Evolutionary conservation across 148 eudicot genomes (phyloP).

Genomic region (Diospyros kaki): DNA sequence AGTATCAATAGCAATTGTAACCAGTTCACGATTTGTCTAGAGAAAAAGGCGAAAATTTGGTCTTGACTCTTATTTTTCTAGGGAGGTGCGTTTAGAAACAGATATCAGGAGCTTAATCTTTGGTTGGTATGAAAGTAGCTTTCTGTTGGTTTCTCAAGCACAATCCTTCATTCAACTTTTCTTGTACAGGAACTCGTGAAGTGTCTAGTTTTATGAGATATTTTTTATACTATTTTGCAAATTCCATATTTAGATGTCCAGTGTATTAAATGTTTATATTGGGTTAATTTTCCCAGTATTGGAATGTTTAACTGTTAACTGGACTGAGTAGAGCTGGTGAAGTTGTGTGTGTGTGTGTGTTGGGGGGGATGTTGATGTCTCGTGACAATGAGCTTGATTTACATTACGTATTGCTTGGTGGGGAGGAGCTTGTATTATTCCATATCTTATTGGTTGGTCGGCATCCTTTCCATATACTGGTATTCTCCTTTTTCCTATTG

Average conservation of each 20-base stretch:
- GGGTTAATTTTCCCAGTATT: neutral
- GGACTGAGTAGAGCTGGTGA: neutral
- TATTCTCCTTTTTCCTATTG: neutral
- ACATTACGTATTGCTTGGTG: too few species aligned
- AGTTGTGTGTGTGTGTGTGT: neutral
- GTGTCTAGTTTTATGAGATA: too few species aligned
- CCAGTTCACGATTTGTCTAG: neutral
- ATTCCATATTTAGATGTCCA: neutral
- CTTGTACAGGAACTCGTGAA: neutral
- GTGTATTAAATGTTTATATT: neutral
- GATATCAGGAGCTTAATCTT: neutral
- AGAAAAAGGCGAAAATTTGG: neutral
- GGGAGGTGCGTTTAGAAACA: neutral
- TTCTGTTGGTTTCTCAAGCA: neutral
- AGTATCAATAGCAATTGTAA: neutral
- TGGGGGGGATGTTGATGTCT: too few species aligned
- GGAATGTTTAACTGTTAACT: neutral
- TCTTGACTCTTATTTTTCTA: neutral
- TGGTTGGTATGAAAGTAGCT: neutral
- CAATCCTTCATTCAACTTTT: neutral
- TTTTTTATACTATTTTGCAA: neutral
- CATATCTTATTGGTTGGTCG: neutral
- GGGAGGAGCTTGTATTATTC: neutral
- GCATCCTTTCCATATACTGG: neutral
- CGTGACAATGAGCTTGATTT: too few species aligned